phyloP scores from a whole-genome alignment of 139 green algal species.

The Desmodesmus armatus region DNA sequence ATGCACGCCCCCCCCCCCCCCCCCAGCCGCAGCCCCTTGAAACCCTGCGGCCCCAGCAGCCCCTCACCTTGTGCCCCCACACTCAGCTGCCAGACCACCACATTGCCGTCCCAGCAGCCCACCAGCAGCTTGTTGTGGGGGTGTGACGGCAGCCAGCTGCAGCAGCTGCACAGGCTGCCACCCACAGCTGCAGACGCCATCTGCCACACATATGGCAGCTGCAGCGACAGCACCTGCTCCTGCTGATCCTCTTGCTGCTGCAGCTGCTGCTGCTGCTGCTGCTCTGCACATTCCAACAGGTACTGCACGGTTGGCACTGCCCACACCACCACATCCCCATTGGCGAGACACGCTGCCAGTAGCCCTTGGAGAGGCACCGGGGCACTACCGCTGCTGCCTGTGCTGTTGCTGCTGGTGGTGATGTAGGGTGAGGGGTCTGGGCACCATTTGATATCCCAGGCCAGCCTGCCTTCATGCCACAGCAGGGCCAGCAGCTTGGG shows the following conservation, averaged over 20 bases:
- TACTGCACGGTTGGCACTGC: constrained; percentile 51
- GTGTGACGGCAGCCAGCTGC: constrained; percentile 65
- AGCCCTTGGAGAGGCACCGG: constrained; percentile 55
- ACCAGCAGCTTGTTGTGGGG: constrained; percentile 69
- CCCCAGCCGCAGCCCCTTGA: no score
- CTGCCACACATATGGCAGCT: not conserved
- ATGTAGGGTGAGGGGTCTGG: constrained; percentile 48
- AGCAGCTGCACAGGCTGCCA: constrained; percentile 57
- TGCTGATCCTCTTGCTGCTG: constrained; percentile 27
- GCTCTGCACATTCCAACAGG: constrained; percentile 6
- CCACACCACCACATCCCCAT: constrained; percentile 64
- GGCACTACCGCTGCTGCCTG: constrained; percentile 4
- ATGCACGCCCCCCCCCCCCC: no score
- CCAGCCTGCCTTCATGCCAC: constrained; percentile 61
- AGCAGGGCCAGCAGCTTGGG: constrained; percentile 56
- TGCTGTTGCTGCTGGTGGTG: not conserved
- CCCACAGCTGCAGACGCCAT: constrained; percentile 22
- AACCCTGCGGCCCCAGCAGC: no score
- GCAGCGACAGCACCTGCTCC: constrained; percentile 24
- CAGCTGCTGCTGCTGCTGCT: constrained; percentile 6
- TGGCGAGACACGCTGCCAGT: constrained; percentile 66
- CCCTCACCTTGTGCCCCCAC: no score
- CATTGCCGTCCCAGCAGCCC: constrained; percentile 72
- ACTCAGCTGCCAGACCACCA: constrained; percentile 60
- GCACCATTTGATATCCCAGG: constrained; percentile 72